Percentiles rank a stretch among this genome's conserved stretches.
Conservation (phyloP, 805 yeast species). For the Cyberlindnera xishuangbannaensis region DNA sequence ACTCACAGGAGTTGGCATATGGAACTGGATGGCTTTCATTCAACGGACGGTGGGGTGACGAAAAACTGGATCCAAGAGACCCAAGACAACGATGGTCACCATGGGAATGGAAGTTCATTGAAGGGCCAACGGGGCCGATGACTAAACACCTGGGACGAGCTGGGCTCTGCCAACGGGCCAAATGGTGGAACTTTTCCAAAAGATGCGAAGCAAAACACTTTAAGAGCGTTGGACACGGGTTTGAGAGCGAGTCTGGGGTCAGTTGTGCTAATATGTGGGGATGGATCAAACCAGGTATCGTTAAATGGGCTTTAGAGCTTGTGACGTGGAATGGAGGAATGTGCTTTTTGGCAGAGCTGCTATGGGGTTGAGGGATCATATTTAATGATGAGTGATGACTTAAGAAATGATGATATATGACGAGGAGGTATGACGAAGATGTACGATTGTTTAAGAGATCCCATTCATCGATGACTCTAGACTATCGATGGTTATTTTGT, state of each 20-base stretch:
- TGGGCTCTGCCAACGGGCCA: constrained; percentile 74
- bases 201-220: constrained; percentile 75
- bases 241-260: constrained; percentile 77
- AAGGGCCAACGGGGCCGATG: constrained; percentile 91
- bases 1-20: constrained; percentile 21
- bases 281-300: constrained; percentile 45
- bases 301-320: constrained; percentile 42
- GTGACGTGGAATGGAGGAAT: constrained; percentile 59
- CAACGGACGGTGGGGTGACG: constrained; percentile 90
- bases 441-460: too few relatives aligned
- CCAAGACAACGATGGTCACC: constrained; percentile 82
- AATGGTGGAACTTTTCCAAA: constrained; percentile 90
- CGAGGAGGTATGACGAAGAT: too few relatives aligned
- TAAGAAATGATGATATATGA: too few relatives aligned
- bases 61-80: constrained; percentile 56
- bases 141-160: constrained; percentile 64
- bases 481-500: too few relatives aligned
- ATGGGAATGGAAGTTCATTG: constrained; percentile 84
- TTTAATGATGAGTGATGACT: too few relatives aligned
- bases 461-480: too few relatives aligned
- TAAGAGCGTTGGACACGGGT: constrained; percentile 79
- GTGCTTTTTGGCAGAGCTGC: constrained; percentile 46
- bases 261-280: constrained; percentile 67
- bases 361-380: constrained; percentile 32
- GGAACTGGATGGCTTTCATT: constrained; percentile 65